Conservation (phyloP, 768 basidiomycete genomes). For the Leucosporidium yakuticum region DNA sequence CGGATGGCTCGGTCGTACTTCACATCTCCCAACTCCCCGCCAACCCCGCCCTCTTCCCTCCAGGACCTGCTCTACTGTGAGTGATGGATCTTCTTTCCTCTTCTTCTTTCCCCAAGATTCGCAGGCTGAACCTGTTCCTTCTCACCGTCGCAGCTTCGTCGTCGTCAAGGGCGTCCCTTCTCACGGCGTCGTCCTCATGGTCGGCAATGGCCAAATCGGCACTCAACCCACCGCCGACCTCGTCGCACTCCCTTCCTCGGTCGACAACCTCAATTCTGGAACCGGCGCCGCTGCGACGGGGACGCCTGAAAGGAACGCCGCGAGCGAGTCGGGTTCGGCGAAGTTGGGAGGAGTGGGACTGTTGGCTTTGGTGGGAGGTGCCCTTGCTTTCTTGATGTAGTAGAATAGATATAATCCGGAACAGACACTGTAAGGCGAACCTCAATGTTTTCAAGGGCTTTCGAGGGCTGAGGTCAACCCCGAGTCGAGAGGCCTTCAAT, state of each 20-base stretch:
- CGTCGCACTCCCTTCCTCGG: not conserved
- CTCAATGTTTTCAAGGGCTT: too few species aligned
- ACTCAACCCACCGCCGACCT: slow-evolving; percentile 48
- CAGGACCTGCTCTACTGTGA: slow-evolving; percentile 76
- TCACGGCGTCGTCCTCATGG: slow-evolving; percentile 67
- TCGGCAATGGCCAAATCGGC: slow-evolving; percentile 74
- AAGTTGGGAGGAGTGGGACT: too few species aligned
- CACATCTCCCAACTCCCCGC: slow-evolving; percentile 76
- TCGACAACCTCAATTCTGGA: not conserved
- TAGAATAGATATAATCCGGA: too few species aligned
- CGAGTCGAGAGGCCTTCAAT: too few species aligned
- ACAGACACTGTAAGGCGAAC: too few species aligned
- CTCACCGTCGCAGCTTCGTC: slow-evolving; percentile 48
- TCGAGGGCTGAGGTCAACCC: too few species aligned
- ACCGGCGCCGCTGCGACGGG: too few species aligned
- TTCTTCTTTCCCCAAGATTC: slow-evolving; percentile 40
- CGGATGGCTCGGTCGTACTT: slow-evolving; percentile 63
- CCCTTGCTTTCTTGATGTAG: too few species aligned
- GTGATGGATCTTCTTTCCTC: not conserved
- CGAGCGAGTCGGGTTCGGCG: too few species aligned
- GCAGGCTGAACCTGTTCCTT: too few species aligned
- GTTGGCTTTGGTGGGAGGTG: too few species aligned
- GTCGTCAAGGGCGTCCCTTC: slow-evolving; percentile 76
- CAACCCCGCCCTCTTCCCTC: slow-evolving; percentile 75
- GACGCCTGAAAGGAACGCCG: too few species aligned